These are phyloP conservation scores for Paxillus rubicundulus DNA, from an alignment of 768 basidiomycete species.

Conservation along the genomic window DNA sequence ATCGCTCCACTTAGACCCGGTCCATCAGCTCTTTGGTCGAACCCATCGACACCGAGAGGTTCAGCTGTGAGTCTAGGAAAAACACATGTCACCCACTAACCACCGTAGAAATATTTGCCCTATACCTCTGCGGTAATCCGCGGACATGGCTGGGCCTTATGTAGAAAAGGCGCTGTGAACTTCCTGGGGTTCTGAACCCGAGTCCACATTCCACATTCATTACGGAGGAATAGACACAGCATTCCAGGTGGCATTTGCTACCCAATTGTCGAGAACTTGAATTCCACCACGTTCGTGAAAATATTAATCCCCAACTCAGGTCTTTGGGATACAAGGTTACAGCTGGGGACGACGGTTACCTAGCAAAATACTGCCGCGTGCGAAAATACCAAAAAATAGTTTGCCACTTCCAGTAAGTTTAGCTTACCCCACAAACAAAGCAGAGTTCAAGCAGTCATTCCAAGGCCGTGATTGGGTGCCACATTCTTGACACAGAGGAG, in stretches of 20 bases:
- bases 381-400: neutral
- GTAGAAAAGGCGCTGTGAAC: slow-evolving; percentile 12
- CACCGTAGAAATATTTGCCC: neutral
- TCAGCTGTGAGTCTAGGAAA: neutral
- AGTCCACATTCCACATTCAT: slow-evolving; percentile 13
- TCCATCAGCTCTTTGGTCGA: neutral
- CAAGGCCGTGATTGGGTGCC: neutral
- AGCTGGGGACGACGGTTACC: neutral
- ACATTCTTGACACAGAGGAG: neutral
- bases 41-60: neutral
- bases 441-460: neutral
- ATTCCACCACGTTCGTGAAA: too few relatives aligned
- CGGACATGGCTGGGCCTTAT: slow-evolving; percentile 20
- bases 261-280: neutral
- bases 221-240: slow-evolving; percentile 18
- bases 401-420: neutral
- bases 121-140: slow-evolving; percentile 15
- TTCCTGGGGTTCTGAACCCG: slow-evolving; percentile 12
- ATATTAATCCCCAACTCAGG: too few relatives aligned
- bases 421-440: neutral
- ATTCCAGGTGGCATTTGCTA: slow-evolving; percentile 8
- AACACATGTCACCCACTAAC: neutral
- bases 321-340: neutral
- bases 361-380: neutral
- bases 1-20: neutral